phyloP scores from a whole-genome alignment of 768 basidiomycete species.

The Mycena vulgaris region DNA sequence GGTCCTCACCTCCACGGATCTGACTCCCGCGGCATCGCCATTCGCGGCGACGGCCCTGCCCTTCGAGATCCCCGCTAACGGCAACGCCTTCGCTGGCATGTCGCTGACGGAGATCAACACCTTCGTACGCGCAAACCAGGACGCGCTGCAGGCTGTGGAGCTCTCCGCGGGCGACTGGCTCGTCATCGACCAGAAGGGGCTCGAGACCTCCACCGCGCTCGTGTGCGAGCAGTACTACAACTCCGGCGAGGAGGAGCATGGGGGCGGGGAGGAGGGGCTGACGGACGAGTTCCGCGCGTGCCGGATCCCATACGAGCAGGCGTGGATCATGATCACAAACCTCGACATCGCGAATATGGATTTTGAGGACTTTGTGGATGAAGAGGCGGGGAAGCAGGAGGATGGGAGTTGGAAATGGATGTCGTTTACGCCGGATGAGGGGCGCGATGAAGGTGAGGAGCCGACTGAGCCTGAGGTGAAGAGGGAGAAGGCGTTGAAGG shows the following conservation, averaged over 20 bases:
- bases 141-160: background rate
- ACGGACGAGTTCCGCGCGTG: conserved; percentile 26
- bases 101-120: background rate
- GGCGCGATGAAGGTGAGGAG: background rate
- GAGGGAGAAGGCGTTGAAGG: background rate
- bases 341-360: conserved; percentile 24
- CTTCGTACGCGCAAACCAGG: conserved; percentile 20
- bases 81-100: background rate
- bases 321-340: conserved; percentile 16
- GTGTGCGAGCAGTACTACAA: conserved; percentile 29
- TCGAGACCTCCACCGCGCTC: conserved; percentile 29
- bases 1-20: background rate
- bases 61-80: background rate
- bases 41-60: background rate
- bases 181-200: conserved; percentile 28
- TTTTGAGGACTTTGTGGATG: conserved; percentile 27
- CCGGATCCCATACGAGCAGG: conserved; percentile 25
- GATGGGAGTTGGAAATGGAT: conserved; percentile 24
- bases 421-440: background rate
- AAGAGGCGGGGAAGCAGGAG: conserved; percentile 17
- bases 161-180: conserved; percentile 14
- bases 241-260: background rate
- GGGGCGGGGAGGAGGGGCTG: background rate
- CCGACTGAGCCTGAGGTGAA: background rate
- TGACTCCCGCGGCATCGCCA: background rate